phyloP scores from a whole-genome alignment of 2,329 filamentous ascomycete species.

The Fusarium avenaceum region DNA sequence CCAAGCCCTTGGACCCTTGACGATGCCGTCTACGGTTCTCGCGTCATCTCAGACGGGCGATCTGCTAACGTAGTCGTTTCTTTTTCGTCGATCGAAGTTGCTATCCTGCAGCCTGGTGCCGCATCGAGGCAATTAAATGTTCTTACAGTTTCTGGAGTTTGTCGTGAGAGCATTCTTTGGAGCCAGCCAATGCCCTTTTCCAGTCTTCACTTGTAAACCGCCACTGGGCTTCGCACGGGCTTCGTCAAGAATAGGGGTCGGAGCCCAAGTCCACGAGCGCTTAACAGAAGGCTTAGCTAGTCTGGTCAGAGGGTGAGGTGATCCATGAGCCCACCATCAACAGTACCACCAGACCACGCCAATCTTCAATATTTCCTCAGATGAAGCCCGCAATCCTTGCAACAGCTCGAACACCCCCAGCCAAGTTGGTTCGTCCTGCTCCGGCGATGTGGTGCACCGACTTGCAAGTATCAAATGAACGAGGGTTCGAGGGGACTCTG shows the following conservation, averaged over 20 bases:
- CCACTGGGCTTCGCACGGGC: constrained; percentile 40
- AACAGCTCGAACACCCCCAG: constrained; percentile 38
- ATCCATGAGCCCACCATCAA: constrained; percentile 47
- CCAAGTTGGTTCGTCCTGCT: constrained; percentile 39
- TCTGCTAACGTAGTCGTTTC: constrained; percentile 32
- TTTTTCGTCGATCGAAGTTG: constrained; percentile 31
- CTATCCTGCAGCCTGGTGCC: constrained; percentile 34
- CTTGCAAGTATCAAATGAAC: constrained; percentile 11
- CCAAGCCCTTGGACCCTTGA: constrained; percentile 23
- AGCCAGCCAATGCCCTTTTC: constrained; percentile 32
- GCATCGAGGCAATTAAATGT: constrained; percentile 24
- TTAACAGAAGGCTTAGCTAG: constrained; percentile 23
- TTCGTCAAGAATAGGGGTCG: constrained; percentile 43
- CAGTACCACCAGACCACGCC: constrained; percentile 37
- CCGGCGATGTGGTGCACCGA: constrained; percentile 31
- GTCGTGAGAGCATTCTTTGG: constrained; percentile 32
- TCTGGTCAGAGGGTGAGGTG: constrained; percentile 45
- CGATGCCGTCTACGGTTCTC: constrained; percentile 22
- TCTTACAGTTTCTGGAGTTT: constrained; percentile 26
- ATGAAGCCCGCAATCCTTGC: constrained; percentile 28
- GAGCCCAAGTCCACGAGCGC: constrained; percentile 26
- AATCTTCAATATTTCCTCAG: constrained; percentile 36
- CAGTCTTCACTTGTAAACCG: constrained; percentile 33
- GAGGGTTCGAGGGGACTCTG: constrained; percentile 30
- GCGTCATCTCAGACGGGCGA: constrained; percentile 37